Conservation (phyloP, 2,329 filamentous ascomycete species). For the Albifimbria verrucaria region DNA sequence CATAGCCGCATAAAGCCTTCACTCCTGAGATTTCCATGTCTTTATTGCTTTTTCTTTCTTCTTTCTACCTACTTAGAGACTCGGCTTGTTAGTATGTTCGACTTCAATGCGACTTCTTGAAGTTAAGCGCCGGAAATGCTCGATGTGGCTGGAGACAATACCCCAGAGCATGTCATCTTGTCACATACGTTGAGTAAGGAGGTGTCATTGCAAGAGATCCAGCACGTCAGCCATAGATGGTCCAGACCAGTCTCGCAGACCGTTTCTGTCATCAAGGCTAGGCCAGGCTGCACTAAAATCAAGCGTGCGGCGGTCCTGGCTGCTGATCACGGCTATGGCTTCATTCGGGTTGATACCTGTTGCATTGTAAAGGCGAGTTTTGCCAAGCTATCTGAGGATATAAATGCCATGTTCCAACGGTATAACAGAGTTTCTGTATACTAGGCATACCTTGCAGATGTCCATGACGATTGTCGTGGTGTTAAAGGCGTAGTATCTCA, state of each 20-base stretch:
- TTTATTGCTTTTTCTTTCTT: too few relatives aligned
- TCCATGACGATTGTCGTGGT: not conserved
- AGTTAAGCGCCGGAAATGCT: not conserved
- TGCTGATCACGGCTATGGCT: not conserved
- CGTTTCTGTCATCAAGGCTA: not conserved
- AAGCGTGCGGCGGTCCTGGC: not conserved
- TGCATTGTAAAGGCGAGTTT: constrained; percentile 1
- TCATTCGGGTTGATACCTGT: constrained; percentile 5
- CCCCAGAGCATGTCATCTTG: not conserved
- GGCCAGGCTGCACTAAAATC: not conserved
- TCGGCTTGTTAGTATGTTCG: too few relatives aligned
- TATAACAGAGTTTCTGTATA: not conserved
- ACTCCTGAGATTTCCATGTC: too few relatives aligned
- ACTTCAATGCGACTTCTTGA: not conserved
- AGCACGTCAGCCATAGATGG: not conserved
- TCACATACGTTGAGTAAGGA: not conserved
- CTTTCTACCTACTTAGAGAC: too few relatives aligned
- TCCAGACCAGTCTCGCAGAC: not conserved
- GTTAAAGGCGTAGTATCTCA: not conserved
- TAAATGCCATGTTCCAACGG: not conserved
- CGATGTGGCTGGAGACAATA: not conserved
- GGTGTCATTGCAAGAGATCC: not conserved
- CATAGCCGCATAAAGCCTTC: too few relatives aligned
- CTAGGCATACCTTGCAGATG: not conserved
- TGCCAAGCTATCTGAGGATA: not conserved